A percentile compares a stretch with the other conserved stretches of the same genome.
Evolutionary conservation across 148 eudicot species (phyloP).

Genomic region (Salicornia ramosissima): DNA sequence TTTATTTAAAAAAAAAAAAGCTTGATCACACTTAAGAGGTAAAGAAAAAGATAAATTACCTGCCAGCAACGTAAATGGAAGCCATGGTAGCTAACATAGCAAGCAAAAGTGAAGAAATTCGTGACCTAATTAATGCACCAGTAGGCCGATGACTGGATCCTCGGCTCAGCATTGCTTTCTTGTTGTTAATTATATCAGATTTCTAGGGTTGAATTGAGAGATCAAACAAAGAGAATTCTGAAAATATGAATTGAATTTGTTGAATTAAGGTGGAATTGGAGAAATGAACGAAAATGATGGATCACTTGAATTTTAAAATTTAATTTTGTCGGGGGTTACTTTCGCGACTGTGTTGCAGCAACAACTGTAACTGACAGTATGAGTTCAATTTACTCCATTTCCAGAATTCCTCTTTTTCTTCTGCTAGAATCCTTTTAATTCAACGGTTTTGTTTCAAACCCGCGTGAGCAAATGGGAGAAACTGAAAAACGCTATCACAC

Average conservation of each 20-base stretch:
- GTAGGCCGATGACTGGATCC: conserved; percentile 42
- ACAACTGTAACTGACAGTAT: not conserved
- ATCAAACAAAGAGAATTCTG: conserved; percentile 1
- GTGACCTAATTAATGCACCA: conserved; percentile 41
- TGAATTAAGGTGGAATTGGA: not conserved
- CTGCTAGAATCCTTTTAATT: too few species aligned
- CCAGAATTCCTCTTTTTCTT: not conserved
- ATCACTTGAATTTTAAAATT: not conserved
- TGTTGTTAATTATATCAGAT: not conserved
- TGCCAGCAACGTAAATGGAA: conserved; percentile 59
- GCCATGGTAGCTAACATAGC: conserved; percentile 82
- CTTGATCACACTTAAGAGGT: too few species aligned
- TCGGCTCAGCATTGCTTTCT: conserved; percentile 49
- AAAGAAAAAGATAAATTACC: conserved; percentile 32
- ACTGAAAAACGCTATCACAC: too few species aligned
- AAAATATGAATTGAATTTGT: not conserved
- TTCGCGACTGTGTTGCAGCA: not conserved
- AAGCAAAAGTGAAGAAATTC: conserved; percentile 43
- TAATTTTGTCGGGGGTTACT: not conserved
- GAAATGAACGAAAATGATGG: not conserved
- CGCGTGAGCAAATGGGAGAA: too few species aligned
- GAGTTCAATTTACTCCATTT: conserved; percentile 5
- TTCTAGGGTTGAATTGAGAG: not conserved
- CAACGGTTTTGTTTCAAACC: too few species aligned
- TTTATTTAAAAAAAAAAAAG: not conserved